Base-by-base conservation (phyloP, 2,329 filamentous ascomycete species). In the Fonsecaea pedrosoi region DNA sequence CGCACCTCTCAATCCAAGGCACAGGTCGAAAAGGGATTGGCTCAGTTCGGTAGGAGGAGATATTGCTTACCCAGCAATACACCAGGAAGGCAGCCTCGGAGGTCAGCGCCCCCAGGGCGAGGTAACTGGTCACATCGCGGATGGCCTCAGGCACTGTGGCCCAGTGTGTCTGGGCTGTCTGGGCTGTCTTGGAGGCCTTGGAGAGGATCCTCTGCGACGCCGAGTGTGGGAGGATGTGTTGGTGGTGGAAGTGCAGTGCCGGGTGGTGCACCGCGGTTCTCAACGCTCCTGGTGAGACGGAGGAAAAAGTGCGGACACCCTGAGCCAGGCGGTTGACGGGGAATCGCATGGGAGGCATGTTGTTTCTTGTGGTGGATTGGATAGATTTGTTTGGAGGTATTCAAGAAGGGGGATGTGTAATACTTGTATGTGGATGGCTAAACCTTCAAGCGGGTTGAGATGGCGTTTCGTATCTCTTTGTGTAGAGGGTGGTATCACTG, bases 41-140 rank as follows among this genome's bases (percentile, higher is more conserved):
- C 34, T 40, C 18, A 8, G 65, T 66, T 62, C 62, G 65, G 56
- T 68, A 70, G 25, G 65, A 68, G 56, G 66, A 66, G 45, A 66
- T 56, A 65, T 70, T 68, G 66, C 68, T 68, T 68, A 70, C 68
- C 68, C 62, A 63, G 64, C 63, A 70, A 66, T 70, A 70, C 45
- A 70, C 54, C 66, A 68, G 15, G 54, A 68, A 70, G 40, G 68
- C 66, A 34, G 61, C 66, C 56, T 60, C 62, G 8, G 68, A 66
- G n/a, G 68, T 67, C 57, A 70, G 50, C 40, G 63, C 68, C 34
- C 62, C 68, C 8, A 70, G 63, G n/a, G 68, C 68, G 21, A 57
- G 38, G 48, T 70, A 70, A 45, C 66, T 68, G 34, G 62, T 66
- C 37, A 54, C 60, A 50, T 70, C 68, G 13, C 68, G 68, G 10